These are phyloP conservation scores for Microcos paniculata DNA, from an alignment of 345 rosid species.

Conservation along the genomic window DNA sequence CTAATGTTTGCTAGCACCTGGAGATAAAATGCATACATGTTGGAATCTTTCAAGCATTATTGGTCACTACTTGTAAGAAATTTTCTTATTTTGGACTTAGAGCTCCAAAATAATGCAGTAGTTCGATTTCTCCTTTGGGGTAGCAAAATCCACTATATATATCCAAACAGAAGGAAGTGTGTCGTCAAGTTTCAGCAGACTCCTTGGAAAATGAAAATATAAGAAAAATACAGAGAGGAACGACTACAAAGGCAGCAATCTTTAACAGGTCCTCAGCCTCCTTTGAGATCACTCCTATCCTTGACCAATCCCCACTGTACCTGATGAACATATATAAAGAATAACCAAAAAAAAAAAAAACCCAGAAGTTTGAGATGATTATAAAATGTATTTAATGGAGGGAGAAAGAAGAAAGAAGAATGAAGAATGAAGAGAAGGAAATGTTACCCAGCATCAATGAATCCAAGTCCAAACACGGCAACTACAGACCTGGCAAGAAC, in stretches of 20 bases:
- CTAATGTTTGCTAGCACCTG: no score
- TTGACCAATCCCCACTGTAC: constrained; percentile 94
- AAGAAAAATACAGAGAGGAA: constrained; percentile 66
- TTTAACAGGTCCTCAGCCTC: constrained; percentile 67
- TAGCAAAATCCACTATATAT: no score
- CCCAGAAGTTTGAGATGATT: not conserved
- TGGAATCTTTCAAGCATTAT: no score
- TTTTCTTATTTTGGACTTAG: no score
- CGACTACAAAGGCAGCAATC: constrained; percentile 60
- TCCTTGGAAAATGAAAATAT: constrained; percentile 41
- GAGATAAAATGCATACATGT: no score
- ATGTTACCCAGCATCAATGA: constrained; percentile 77
- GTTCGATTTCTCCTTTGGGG: no score
- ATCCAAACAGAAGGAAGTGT: no score
- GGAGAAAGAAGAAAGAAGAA: not conserved
- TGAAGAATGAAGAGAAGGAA: not conserved
- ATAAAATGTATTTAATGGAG: no score
- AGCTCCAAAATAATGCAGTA: no score
- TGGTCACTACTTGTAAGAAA: no score
- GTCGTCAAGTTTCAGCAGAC: constrained; percentile 4
- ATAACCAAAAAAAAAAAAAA: no score
- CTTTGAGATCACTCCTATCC: constrained; percentile 76
- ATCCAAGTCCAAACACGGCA: constrained; percentile 59
- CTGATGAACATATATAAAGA: constrained; percentile 24
- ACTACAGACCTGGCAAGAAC: constrained; percentile 43